Percentiles rank a stretch among this genome's conserved stretches.
Evolutionary conservation across 768 basidiomycete species (phyloP).

Genomic region (Boletus rufocinnamomeus): DNA sequence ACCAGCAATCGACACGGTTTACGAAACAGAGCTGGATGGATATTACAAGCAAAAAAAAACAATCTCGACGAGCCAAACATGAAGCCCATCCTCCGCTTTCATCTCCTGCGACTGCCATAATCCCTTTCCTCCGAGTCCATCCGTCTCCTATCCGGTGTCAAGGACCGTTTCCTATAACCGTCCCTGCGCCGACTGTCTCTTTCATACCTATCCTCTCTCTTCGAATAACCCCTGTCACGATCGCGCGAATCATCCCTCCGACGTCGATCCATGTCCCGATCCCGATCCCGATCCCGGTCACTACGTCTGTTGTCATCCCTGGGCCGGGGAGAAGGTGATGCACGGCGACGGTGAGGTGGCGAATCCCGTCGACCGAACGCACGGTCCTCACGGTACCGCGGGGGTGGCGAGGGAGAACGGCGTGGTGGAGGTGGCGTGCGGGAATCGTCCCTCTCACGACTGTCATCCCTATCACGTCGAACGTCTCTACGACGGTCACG

Average conservation of each 20-base stretch:
- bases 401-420: constrained; percentile 30
- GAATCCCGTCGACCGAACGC: constrained; percentile 27
- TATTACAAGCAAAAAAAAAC: constrained; percentile 7
- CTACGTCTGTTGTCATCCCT: constrained; percentile 21
- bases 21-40: background rate
- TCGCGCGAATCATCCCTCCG: constrained; percentile 30
- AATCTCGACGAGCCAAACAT: background rate
- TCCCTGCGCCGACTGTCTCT: constrained; percentile 27
- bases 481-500: constrained; percentile 23
- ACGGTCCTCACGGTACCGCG: constrained; percentile 29
- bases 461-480: constrained; percentile 18
- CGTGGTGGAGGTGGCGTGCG: constrained; percentile 38
- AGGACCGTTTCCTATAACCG: constrained; percentile 23
- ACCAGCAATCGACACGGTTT: background rate
- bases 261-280: constrained; percentile 29
- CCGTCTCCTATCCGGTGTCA: constrained; percentile 27
- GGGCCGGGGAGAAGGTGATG: constrained; percentile 26
- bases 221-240: constrained; percentile 19
- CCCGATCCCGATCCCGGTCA: constrained; percentile 13
- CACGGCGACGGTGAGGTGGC: constrained; percentile 24
- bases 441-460: constrained; percentile 35
- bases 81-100: background rate
- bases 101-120: constrained; percentile 25
- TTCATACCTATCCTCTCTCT: constrained; percentile 26
- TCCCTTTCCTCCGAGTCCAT: constrained; percentile 28